A percentile compares a stretch with the other conserved stretches of the same genome.
phyloP scores from a whole-genome alignment of 1,284 basidiomycete species.

The Cryptococcus depauperatus region DNA sequence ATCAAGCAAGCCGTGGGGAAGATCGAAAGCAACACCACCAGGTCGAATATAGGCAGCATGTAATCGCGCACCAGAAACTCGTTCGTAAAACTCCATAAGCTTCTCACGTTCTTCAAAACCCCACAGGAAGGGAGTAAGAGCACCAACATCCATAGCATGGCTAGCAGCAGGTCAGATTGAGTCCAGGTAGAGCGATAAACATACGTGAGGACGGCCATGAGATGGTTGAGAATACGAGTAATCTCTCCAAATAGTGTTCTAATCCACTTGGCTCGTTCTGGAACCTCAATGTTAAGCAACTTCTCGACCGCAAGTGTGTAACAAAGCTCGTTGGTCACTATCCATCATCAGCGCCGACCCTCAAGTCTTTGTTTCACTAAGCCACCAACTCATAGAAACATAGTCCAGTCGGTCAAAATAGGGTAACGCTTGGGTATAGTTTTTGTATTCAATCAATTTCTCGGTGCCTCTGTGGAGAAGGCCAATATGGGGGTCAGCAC shows the following conservation, averaged over 20 bases:
- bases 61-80: conserved; percentile 93
- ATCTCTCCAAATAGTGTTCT: conserved; percentile 96
- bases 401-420: conserved; percentile 99
- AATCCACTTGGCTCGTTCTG: conserved; percentile 99
- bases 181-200: conserved; percentile 2
- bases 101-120: conserved; percentile 99
- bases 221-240: conserved; percentile 90
- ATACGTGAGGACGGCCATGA: conserved; percentile 89
- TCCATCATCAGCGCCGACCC: background rate
- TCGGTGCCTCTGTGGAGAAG: conserved; percentile 95
- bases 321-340: conserved; percentile 91
- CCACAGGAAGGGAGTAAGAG: conserved; percentile 97
- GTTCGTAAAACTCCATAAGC: conserved; percentile 99
- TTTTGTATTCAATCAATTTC: conserved; percentile 99
- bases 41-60: conserved; percentile 98
- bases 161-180: background rate
- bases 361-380: background rate
- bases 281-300: conserved; percentile 94
- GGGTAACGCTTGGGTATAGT: conserved; percentile 93
- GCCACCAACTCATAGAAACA: conserved; percentile 82
- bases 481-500: conserved; percentile 88
- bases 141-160: conserved; percentile 70
- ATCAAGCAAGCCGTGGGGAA: conserved; percentile 90
- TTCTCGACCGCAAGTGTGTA: conserved; percentile 98
- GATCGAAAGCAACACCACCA: conserved; percentile 94